A percentile compares a stretch with the other conserved stretches of the same genome.
phyloP scores from a whole-genome alignment of 257 asterid genomes.

The Solanum paucissectum region DNA sequence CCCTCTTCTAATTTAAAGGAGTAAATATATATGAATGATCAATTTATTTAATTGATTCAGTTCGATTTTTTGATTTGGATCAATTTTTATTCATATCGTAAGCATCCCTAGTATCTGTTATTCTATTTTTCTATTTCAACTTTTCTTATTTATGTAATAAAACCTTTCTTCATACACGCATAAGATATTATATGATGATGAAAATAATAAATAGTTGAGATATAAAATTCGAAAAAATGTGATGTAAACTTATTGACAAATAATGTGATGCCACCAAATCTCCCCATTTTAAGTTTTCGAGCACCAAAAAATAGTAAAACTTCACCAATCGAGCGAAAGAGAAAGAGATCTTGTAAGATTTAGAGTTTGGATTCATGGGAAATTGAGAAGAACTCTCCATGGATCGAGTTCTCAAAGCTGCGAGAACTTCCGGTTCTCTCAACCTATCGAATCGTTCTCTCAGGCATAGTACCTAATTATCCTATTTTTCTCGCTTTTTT shows the following conservation, averaged over 20 bases:
- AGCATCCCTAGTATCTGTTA: fast-evolving
- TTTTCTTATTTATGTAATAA: too few relatives aligned
- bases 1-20: too few relatives aligned
- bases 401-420: constrained; percentile 85
- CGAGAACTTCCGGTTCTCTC: constrained; percentile 89
- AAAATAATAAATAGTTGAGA: too few relatives aligned
- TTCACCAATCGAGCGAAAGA: background rate
- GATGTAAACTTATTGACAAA: background rate
- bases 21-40: too few relatives aligned
- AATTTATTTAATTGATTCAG: too few relatives aligned
- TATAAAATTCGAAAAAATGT: background rate
- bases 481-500: background rate
- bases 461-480: constrained; percentile 27
- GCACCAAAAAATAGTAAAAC: background rate
- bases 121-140: too few relatives aligned
- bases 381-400: constrained; percentile 17
- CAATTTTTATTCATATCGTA: too few relatives aligned
- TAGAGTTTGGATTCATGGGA: background rate
- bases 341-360: background rate
- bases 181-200: too few relatives aligned
- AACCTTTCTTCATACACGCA: too few relatives aligned
- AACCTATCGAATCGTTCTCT: constrained; percentile 92
- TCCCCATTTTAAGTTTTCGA: background rate
- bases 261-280: background rate
- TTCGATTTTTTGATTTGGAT: too few relatives aligned